Conservation (phyloP, 2,329 filamentous ascomycete genomes). For the Claviceps capensis region DNA sequence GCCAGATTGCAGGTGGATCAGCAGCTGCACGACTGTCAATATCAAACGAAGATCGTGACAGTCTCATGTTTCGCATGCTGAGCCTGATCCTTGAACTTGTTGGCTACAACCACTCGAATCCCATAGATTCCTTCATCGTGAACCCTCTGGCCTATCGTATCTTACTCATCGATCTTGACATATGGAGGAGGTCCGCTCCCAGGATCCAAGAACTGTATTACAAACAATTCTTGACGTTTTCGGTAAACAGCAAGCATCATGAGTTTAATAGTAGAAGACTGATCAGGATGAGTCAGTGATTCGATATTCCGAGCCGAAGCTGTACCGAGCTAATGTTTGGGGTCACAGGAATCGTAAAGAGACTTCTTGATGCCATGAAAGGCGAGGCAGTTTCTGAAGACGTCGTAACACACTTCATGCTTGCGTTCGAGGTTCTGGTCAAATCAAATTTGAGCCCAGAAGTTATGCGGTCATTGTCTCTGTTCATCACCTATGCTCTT, state of each 20-base stretch:
- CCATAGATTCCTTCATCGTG: constrained; percentile 81
- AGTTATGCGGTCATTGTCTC: constrained; percentile 69
- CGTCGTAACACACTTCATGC: constrained; percentile 62
- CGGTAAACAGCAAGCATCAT: constrained; percentile 78
- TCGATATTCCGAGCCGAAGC: not conserved
- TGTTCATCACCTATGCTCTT: constrained; percentile 88
- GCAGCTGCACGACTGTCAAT: constrained; percentile 28
- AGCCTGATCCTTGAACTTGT: constrained; percentile 72
- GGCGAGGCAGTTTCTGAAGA: constrained; percentile 62
- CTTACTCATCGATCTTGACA: constrained; percentile 80
- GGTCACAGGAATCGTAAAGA: constrained; percentile 69
- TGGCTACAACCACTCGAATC: constrained; percentile 69
- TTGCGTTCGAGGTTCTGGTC: constrained; percentile 66
- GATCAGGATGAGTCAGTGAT: constrained; percentile 68
- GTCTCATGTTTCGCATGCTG: constrained; percentile 50
- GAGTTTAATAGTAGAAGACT: constrained; percentile 83
- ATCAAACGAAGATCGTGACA: constrained; percentile 38
- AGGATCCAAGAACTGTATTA: constrained; percentile 83
- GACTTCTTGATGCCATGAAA: constrained; percentile 80
- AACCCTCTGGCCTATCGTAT: constrained; percentile 92
- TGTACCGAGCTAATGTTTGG: constrained; percentile 8
- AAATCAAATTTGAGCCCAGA: constrained; percentile 72
- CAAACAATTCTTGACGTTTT: constrained; percentile 79
- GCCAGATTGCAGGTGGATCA: constrained; percentile 16
- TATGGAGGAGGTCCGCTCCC: constrained; percentile 70